These are phyloP conservation scores for Massarina eburnea DNA, from an alignment of 2,329 filamentous ascomycete genomes.

Conservation along the genomic window DNA sequence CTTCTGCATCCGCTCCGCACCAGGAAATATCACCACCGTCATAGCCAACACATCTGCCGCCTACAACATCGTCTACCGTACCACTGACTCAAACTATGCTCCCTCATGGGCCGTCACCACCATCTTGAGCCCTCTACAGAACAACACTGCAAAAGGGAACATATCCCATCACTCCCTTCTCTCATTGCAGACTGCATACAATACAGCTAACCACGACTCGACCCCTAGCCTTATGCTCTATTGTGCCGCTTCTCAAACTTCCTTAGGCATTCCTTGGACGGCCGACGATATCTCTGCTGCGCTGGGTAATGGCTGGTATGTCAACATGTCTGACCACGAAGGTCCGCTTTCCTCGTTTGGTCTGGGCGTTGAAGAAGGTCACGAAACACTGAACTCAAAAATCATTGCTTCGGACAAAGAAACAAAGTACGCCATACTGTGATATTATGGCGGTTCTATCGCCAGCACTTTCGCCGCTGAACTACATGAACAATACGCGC, in stretches of 20 bases:
- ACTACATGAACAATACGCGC: slow-evolving; percentile 26
- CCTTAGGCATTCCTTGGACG: neutral
- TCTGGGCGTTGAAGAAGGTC: slow-evolving; percentile 21
- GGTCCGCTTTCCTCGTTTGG: slow-evolving; percentile 24
- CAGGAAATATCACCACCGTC: slow-evolving; percentile 10
- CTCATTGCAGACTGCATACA: slow-evolving; percentile 19
- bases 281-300: slow-evolving; percentile 10
- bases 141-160: neutral
- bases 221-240: slow-evolving; percentile 15
- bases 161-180: slow-evolving; percentile 9
- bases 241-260: slow-evolving; percentile 2
- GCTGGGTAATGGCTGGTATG: slow-evolving; percentile 22
- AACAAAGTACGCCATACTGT: slow-evolving; percentile 17
- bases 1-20: slow-evolving; percentile 14
- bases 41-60: slow-evolving; percentile 11
- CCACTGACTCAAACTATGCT: slow-evolving; percentile 14
- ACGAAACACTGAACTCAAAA: slow-evolving; percentile 18
- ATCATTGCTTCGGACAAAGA: slow-evolving; percentile 2
- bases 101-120: slow-evolving; percentile 20
- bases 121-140: slow-evolving; percentile 9
- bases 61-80: slow-evolving; percentile 19
- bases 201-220: slow-evolving; percentile 13
- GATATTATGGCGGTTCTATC: slow-evolving; percentile 27
- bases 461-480: slow-evolving; percentile 29
- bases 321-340: slow-evolving; percentile 27